Evolutionary conservation across 2,329 filamentous ascomycete species (phyloP).

Genomic region (Xylaria sp.): DNA sequence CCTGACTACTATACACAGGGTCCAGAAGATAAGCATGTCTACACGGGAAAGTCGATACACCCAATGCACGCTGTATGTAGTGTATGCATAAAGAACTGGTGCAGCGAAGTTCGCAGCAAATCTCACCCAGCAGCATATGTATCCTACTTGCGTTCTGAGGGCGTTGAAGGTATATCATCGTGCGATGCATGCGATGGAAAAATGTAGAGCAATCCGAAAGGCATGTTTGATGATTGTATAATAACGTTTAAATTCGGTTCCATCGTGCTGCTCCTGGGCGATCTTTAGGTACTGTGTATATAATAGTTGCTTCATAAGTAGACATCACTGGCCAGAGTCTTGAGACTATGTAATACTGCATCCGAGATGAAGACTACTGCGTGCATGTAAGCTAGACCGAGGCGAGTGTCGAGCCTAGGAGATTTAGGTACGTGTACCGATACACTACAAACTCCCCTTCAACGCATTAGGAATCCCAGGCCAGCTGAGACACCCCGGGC

Average conservation of each 20-base stretch:
- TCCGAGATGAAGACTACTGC: not conserved
- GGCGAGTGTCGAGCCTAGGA: too few species aligned
- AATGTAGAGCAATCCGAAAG: not conserved
- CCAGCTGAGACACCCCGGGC: slow-evolving; percentile 29
- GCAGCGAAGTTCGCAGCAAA: too few species aligned
- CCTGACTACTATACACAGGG: not conserved
- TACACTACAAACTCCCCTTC: not conserved
- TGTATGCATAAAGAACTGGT: not conserved
- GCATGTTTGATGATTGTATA: not conserved
- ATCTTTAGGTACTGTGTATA: not conserved
- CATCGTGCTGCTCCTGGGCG: not conserved
- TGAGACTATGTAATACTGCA: not conserved
- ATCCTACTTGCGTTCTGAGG: not conserved
- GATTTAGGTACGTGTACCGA: not conserved
- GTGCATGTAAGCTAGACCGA: too few species aligned
- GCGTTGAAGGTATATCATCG: not conserved
- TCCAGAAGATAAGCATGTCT: slow-evolving; percentile 8
- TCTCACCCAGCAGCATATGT: not conserved
- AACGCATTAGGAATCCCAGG: slow-evolving; percentile 18
- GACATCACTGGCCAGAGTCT: not conserved
- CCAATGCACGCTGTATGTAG: not conserved
- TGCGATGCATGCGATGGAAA: not conserved
- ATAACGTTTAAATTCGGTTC: not conserved
- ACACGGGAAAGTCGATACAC: not conserved
- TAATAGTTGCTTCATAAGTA: too few species aligned